A percentile compares a stretch with the other conserved stretches of the same genome.
Evolutionary conservation across 176 grass and related monocot genomes (phyloP).

Genomic region (Ensete ventricosum): DNA sequence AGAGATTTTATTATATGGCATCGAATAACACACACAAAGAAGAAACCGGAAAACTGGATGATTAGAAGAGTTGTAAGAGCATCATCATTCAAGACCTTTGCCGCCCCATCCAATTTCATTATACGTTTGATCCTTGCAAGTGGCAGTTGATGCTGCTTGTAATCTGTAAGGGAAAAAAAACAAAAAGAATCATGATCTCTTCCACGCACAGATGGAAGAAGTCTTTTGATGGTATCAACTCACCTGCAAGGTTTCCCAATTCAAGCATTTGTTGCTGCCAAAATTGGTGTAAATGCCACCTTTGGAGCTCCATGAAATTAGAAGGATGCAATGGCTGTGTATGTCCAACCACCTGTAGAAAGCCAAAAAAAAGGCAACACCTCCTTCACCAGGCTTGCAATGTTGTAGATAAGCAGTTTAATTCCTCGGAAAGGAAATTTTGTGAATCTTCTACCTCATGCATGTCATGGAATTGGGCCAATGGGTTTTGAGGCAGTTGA

Average conservation of each 20-base stretch:
- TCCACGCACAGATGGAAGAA: background rate
- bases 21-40: background rate
- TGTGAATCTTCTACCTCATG: background rate
- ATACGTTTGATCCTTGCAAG: slow-evolving; percentile 16
- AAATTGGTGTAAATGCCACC: slow-evolving; percentile 8
- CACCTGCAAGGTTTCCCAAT: background rate
- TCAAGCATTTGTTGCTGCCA: slow-evolving; percentile 11
- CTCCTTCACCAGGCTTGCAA: no score
- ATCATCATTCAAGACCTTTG: background rate
- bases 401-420: background rate
- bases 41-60: background rate
- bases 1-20: background rate
- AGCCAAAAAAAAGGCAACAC: background rate
- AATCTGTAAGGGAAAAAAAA: background rate
- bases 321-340: background rate
- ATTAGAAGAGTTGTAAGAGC: background rate
- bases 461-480: background rate
- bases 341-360: background rate
- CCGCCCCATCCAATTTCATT: slow-evolving; percentile 20
- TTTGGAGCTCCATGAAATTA: background rate
- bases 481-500: background rate
- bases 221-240: background rate
- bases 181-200: background rate
- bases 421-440: background rate
- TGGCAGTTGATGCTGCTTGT: slow-evolving; percentile 12